Evolutionary conservation across 2,329 filamentous ascomycete genomes (phyloP).

Genomic region (Malbranchea zuffiana): DNA sequence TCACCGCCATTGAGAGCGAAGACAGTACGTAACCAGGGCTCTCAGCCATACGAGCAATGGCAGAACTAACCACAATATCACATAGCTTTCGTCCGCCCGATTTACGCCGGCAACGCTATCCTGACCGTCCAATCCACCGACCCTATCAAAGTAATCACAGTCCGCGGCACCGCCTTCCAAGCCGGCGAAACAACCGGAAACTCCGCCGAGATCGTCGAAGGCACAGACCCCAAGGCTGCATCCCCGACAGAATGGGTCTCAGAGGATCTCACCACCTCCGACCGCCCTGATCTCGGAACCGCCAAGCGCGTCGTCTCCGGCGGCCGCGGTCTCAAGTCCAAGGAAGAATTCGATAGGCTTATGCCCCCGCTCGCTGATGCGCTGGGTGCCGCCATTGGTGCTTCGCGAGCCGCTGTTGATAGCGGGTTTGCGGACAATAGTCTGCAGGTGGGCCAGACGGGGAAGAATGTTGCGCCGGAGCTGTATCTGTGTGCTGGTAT

Average conservation of each 20-base stretch:
- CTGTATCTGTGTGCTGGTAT: slow-evolving; percentile 93
- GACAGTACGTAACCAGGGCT: slow-evolving; percentile 52
- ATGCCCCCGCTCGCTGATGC: slow-evolving; percentile 89
- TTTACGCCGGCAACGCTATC: slow-evolving; percentile 96
- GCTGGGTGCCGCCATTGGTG: slow-evolving; percentile 88
- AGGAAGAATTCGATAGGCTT: slow-evolving; percentile 88
- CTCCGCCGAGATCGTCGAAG: slow-evolving; percentile 66
- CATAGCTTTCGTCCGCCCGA: slow-evolving; percentile 76
- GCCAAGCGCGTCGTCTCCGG: slow-evolving; percentile 84
- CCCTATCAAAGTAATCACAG: slow-evolving; percentile 74
- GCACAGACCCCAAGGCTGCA: slow-evolving; percentile 68
- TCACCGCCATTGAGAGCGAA: slow-evolving; percentile 74
- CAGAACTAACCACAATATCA: not conserved
- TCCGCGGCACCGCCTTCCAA: slow-evolving; percentile 85
- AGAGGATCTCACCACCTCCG: slow-evolving; percentile 84
- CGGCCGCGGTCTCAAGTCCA: slow-evolving; percentile 89
- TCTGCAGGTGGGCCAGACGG: slow-evolving; percentile 93
- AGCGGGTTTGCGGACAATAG: slow-evolving; percentile 98
- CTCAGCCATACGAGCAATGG: no score
- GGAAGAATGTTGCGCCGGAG: slow-evolving; percentile 95
- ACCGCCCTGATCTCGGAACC: slow-evolving; percentile 86
- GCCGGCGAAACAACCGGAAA: slow-evolving; percentile 60
- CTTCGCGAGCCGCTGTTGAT: slow-evolving; percentile 88
- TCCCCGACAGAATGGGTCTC: slow-evolving; percentile 77
- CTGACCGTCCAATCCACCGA: slow-evolving; percentile 89